Base-by-base conservation (phyloP, 2,329 filamentous ascomycete species). In the Epicoccum sorghinum region DNA sequence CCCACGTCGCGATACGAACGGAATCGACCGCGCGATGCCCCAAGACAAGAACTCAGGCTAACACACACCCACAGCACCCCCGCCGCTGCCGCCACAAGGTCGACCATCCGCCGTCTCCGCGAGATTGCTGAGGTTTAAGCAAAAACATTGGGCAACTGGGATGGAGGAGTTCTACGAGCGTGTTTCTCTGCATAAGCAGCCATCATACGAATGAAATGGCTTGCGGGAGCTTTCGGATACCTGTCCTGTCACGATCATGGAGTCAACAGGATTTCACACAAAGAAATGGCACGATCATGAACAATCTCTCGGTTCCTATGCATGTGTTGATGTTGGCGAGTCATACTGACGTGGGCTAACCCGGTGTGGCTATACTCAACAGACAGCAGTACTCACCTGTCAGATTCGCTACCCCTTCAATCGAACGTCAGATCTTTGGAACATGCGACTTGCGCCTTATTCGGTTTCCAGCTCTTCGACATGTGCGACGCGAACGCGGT, bases 51-150 rank as follows among this genome's bases (percentile, higher is more conserved):
- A 57, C 45, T 13, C 52, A 30, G 47, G 52, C 70, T 75, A 67
- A 75, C 63, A 35, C 6, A 30, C 42, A 14, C n/a, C 40, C 47
- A 70, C 71, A 96, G 91, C 68, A 97, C 93, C 73, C 90, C 93
- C 67, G 93, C 93, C 74, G 93, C 93, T 67, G 92, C 91, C 74
- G 91, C 93, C 74, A 96, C 93, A 82, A 88, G 93, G 82, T 97
- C 93, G 72, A 97, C 93, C 74, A 92, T 97, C 82, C 90, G 93
- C 83, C 89, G 93, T 87, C 86, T 97, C 83, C 89, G 93, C 79
- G 93, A 97, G 84, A 96, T 96, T 83, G 90, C 90, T 78, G 93
- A 96, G 87, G 91, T 96, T 82, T 93, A 90, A 84, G 61, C 66
- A 57, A 65, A 54, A 65, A 54, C 52, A 60, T 64, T 61, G 58